These are phyloP conservation scores for Aspergillus ellipticus DNA, from an alignment of 495 filamentous ascomycete species.

Conservation along the genomic window DNA sequence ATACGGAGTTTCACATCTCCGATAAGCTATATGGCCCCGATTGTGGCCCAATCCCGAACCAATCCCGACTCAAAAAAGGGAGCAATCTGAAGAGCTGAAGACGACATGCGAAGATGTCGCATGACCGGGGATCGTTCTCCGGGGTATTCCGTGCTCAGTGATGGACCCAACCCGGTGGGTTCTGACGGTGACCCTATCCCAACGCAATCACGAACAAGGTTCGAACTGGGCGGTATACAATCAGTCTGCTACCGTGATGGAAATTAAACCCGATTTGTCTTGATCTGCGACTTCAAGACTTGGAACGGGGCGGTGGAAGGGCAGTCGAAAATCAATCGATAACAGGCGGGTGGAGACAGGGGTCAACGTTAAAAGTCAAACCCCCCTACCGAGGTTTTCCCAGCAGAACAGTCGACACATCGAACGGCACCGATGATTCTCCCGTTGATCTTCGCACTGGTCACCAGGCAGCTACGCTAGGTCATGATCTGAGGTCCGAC, in stretches of 20 bases:
- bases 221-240: not conserved
- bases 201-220: not conserved
- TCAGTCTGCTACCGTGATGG: not conserved
- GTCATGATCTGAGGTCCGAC: not conserved
- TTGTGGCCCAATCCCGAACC: no score
- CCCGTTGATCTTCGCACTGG: not conserved
- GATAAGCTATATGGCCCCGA: no score
- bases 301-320: not conserved
- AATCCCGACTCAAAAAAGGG: no score
- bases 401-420: not conserved
- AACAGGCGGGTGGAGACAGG: not conserved
- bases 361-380: not conserved
- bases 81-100: no score
- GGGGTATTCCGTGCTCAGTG: no score
- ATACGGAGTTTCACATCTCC: no score
- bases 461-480: not conserved
- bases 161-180: not conserved
- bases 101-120: no score
- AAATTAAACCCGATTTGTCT: not conserved
- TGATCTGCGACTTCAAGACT: not conserved
- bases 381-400: not conserved
- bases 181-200: not conserved
- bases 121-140: no score
- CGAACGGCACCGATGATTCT: not conserved
- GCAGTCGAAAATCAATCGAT: not conserved